Base-by-base conservation (phyloP, 106 monocot species). In the Dendrobium huoshanense region DNA sequence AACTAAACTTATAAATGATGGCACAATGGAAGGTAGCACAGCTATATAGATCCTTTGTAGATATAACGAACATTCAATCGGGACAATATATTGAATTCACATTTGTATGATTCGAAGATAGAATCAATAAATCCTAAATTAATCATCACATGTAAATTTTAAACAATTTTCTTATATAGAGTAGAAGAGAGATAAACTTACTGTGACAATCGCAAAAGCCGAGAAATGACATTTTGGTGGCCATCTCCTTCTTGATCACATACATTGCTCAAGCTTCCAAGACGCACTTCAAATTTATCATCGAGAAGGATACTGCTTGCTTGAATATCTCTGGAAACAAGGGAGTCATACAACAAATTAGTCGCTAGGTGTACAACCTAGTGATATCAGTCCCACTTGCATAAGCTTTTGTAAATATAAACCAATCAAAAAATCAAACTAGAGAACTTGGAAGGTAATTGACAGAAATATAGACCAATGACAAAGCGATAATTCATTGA, bases 281-380 rank as follows among this genome's bases (percentile, higher is more conserved):
- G 68, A 9, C 68, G 24, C 27, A 68, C 68, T 68, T 68, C 68
- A 77, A 84, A 87, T 84, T 84, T 87, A 77, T 87, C 87, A 77
- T 87, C 87, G 61, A 87, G 88, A 80, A 88, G 88, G 72, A 88
- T 82, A 47, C 88, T 88, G 58, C 80, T 85, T 24, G 88, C 85
- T 74, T 88, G 27, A 68, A 68, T 68, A 68, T 68, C 68, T 29
- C 68, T 68, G 27, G 24, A 24, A 61, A 61, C 17, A 61, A 5
- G 59, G 17, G 5, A 20, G 20, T 61, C 19, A 16, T 2, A 7
- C 48, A 7, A 7, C 11, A 48, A 48, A 48, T 48, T 48, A 48
- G 48, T 48, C 48, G 7, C 48, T 48, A 48, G 37, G 37, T 3
- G 37, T 37, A 37, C 37, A 37, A 37, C 37, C 37, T 37, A 37